Evolutionary conservation across 106 monocot species (phyloP), one percentile per base, ranked within the genome.

Genomic region (Dendrobium officinale): DNA sequence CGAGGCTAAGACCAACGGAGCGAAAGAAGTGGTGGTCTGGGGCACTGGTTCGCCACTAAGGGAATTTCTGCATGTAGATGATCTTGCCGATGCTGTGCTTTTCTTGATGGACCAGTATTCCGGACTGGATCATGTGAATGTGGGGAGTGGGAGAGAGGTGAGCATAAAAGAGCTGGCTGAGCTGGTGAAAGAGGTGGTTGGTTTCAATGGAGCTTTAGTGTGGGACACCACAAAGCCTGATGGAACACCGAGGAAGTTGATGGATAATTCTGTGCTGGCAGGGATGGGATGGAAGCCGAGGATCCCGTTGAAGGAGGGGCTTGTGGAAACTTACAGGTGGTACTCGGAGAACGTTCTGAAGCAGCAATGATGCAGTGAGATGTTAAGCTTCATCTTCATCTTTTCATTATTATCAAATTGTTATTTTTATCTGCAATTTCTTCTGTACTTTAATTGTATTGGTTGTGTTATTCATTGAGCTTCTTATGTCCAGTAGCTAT

Each of bases 61-160:
- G 83, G 95, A 99, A 83, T 99, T 99, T 77, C 81, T 99, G 15
- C 95, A 99, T 56, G 98, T 99, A 0, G 92, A 95, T 48, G 98
- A 99, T 75, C 79, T 99, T 22, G 98, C 98, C 0, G 95, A 99
- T 49, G 95, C 84, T 2, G 81, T 95, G 37, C 77, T 99, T 59
- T 99, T 99, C 85, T 81, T 99, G 67, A 87, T 99, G 95, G 95
- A 91, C 2, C 78, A 75, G 33, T 99, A 99, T 81, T 85, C 86
- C 0, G 95, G 92, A 29, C 22, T 90, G 68, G 89, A 91, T 81
- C 98, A 99, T 77, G 89, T 99, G 15, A 99, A 99, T 80, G 91
- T 95, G 54, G 98, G 98, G 55, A 95, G 94, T 49, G 94, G 91
- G 83, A 87, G 82, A 73, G 98, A 98, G 81, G 88, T 98, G 77